A percentile compares a stretch with the other conserved stretches of the same genome.
These are phyloP conservation scores for Cercospora sesami DNA, from an alignment of 2,329 filamentous ascomycete species.

Conservation along the genomic window DNA sequence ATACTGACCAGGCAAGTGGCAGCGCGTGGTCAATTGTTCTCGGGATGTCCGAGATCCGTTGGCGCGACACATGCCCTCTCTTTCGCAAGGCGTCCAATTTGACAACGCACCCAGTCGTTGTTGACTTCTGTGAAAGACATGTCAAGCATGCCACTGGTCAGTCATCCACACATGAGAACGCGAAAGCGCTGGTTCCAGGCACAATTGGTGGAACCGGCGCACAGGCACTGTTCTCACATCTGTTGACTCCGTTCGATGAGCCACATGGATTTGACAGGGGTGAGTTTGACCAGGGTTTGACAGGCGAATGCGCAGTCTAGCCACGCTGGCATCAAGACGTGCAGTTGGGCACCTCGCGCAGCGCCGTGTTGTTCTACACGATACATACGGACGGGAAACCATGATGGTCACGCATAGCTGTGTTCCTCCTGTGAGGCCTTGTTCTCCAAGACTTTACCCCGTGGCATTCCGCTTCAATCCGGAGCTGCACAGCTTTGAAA, in stretches of 20 bases:
- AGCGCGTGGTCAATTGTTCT: not conserved
- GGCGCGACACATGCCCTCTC: not conserved
- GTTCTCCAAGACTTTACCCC: not conserved
- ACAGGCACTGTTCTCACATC: not conserved
- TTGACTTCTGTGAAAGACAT: not conserved
- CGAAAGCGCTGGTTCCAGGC: not conserved
- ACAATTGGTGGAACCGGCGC: not conserved
- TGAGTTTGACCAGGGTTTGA: not conserved
- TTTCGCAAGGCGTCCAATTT: not conserved
- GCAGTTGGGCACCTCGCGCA: not conserved
- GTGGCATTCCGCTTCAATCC: not conserved
- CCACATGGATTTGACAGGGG: not conserved
- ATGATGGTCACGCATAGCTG: not conserved
- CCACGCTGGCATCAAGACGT: not conserved
- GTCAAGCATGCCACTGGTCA: not conserved
- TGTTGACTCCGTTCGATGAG: not conserved
- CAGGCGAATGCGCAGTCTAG: not conserved
- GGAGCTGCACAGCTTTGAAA: constrained; percentile 1
- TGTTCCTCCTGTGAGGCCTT: not conserved
- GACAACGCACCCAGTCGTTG: not conserved
- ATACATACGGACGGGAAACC: not conserved
- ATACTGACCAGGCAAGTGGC: not conserved
- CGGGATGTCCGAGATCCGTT: not conserved
- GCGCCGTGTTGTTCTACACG: not conserved
- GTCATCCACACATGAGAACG: not conserved